Conservation (phyloP, 2,329 filamentous ascomycete genomes). For the Trichoderma cornu-damae region DNA sequence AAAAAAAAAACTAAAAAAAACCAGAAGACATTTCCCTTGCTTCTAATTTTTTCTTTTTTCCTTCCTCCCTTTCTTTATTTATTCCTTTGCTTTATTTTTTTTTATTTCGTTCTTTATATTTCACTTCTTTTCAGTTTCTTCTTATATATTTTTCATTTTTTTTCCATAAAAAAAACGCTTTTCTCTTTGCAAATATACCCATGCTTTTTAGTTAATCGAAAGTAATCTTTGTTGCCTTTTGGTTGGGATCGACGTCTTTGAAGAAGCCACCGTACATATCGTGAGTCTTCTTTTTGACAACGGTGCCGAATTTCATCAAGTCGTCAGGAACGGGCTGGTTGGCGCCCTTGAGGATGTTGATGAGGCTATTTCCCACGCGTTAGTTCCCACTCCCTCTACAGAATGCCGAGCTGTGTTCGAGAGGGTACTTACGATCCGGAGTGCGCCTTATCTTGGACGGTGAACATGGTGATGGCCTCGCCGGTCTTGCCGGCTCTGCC, state of each 20-base stretch:
- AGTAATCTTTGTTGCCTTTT: constrained; percentile 85
- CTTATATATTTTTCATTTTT: too few relatives aligned
- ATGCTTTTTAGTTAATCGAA: constrained; percentile 56
- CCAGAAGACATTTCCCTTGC: too few relatives aligned
- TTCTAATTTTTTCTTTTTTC: too few relatives aligned
- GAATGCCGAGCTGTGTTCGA: background rate
- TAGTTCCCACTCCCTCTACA: background rate
- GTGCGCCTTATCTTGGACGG: constrained; percentile 86
- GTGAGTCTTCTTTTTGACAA: constrained; percentile 98
- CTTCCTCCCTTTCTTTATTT: too few relatives aligned
- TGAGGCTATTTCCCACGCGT: constrained; percentile 52
- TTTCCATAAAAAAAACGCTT: constrained; percentile 11
- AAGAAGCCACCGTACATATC: constrained; percentile 93
- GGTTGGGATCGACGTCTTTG: constrained; percentile 79
- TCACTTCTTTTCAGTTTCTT: too few relatives aligned
- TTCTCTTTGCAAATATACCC: constrained; percentile 1
- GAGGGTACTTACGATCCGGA: constrained; percentile 69
- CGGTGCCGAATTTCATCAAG: constrained; percentile 91
- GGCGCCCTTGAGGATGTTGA: constrained; percentile 93
- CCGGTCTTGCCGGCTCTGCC: constrained; percentile 88
- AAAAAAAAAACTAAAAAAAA: constrained; percentile 11
- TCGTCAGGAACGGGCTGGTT: constrained; percentile 87
- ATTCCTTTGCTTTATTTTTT: too few relatives aligned
- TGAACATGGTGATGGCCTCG: constrained; percentile 88
- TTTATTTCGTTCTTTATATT: too few relatives aligned